A percentile compares a stretch with the other conserved stretches of the same genome.
phyloP scores from a whole-genome alignment of 2,329 filamentous ascomycete species.

The Microascus cirrosus region DNA sequence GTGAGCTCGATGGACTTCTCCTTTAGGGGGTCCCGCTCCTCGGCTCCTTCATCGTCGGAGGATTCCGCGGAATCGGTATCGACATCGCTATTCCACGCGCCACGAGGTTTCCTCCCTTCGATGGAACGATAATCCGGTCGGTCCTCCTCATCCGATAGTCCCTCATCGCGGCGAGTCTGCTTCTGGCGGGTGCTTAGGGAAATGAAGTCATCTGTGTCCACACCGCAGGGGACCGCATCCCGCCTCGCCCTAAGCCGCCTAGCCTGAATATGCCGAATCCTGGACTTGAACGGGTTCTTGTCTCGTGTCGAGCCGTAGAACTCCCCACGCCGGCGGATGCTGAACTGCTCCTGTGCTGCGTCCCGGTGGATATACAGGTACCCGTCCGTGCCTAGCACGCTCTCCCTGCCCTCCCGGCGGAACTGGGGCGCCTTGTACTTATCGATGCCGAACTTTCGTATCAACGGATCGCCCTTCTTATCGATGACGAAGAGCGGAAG shows the following conservation, averaged over 20 bases:
- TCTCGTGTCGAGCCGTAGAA: conserved; percentile 1
- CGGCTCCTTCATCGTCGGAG: conserved; percentile 11
- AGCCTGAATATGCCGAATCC: conserved; percentile 1
- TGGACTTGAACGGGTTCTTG: conserved; percentile 6
- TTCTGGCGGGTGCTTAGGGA: conserved; percentile 7
- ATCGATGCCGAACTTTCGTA: conserved; percentile 62
- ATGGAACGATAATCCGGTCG: conserved; percentile 54
- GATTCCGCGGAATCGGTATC: conserved; percentile 4
- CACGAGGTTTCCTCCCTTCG: conserved; percentile 40
- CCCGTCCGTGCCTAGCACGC: conserved; percentile 54
- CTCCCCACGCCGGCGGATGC: conserved; percentile 31
- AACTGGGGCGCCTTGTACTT: conserved; percentile 63
- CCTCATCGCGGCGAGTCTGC: conserved; percentile 22
- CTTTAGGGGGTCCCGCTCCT: conserved; percentile 32
- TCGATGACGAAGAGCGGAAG: conserved; percentile 47
- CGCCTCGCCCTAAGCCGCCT: conserved; percentile 1
- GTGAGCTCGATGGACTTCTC: conserved; percentile 51
- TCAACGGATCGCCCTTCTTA: conserved; percentile 64
- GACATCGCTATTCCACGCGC: conserved; percentile 33
- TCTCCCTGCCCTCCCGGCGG: conserved; percentile 55
- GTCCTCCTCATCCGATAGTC: conserved; percentile 25
- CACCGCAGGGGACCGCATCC: not conserved
- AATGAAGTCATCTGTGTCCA: conserved; percentile 27
- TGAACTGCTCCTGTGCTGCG: conserved; percentile 44
- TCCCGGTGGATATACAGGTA: conserved; percentile 57